Evolutionary conservation across 768 basidiomycete species (phyloP).

Genomic region (Calocera viscosa): DNA sequence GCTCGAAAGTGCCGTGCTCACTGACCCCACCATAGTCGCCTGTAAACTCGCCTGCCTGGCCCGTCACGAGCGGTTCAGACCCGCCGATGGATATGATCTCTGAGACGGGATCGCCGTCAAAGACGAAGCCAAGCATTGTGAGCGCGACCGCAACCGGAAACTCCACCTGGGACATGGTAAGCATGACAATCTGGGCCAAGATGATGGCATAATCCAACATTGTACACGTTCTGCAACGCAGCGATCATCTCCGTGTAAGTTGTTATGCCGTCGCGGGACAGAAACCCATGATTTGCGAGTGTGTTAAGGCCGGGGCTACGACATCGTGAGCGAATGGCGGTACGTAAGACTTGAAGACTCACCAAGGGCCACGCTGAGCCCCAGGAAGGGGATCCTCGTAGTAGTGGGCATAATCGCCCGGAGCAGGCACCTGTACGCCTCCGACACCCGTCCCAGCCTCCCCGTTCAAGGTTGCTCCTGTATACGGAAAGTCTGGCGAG

Average conservation of each 20-base stretch:
- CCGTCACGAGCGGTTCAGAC: conserved; percentile 8
- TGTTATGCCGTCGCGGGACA: conserved; percentile 15
- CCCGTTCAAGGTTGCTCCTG: conserved; percentile 14
- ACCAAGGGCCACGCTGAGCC: conserved; percentile 14
- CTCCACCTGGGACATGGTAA: neutral
- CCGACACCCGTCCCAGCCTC: conserved; percentile 12
- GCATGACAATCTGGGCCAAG: neutral
- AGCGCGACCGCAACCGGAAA: conserved; percentile 15
- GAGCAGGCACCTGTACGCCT: conserved; percentile 10
- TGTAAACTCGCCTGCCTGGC: neutral
- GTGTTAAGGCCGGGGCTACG: conserved; percentile 17
- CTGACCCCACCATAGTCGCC: neutral
- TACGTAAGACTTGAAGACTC: neutral
- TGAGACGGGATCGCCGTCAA: conserved; percentile 14
- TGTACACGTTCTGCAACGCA: conserved; percentile 17
- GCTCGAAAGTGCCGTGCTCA: neutral
- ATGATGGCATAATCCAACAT: neutral
- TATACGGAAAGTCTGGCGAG: conserved; percentile 12
- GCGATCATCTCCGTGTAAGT: conserved; percentile 15
- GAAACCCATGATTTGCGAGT: conserved; percentile 15
- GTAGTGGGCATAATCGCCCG: conserved; percentile 11
- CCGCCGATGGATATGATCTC: conserved; percentile 10
- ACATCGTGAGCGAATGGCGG: neutral
- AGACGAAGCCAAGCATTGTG: conserved; percentile 12
- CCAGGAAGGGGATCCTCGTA: conserved; percentile 15